Evolutionary conservation across 257 asterid genomes (phyloP), one percentile per base, ranked within the genome.

Genomic region (Solanum okadae): DNA sequence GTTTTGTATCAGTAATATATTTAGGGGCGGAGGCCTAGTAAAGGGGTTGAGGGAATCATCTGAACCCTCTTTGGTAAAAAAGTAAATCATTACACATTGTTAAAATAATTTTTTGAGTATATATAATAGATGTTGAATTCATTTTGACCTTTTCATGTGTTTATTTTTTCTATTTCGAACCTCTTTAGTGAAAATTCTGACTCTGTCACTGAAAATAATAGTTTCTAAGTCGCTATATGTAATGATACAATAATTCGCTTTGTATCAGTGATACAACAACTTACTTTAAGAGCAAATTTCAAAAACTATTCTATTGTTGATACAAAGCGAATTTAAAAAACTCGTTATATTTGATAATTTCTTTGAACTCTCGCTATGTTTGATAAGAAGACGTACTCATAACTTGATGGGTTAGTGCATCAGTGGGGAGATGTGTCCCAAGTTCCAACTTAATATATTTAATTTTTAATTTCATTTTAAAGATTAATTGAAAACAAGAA

Each of bases 171-270:
- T 56, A 5, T 56, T 56, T 56, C 0, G 0, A 56, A 56, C 0
- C 10, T 20, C 4, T 56, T 56, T 56, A 56, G 5, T 20, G 11
- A 56, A 56, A 56, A 56, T 56, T 56, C 0, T 56, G 1, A 18
- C 11, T 56, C 1, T 0, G 2, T 56, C 1, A 56, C 2, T 56
- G 5, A 7, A 18, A 18, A 56, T 0, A 56, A 6, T 56, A 7
- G 0, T 56, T 56, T 56, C 11, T 7, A 7, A 20, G 0, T 56
- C 67, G n/a, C 12, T 3, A 8, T 59, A 0, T 59, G 4, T 59
- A 22, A 9, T 22, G 2, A 59, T 59, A 59, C 12, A 59, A 63
- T 10, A n/a, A 4, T 61, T 61, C 5, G 5, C 68, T 61, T 22
- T 61, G 29, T 61, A 61, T 22, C 6, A 9, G 5, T 61, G 12